Evolutionary conservation across 1,284 basidiomycete species (phyloP).

Genomic region (Moniliella sp.): DNA sequence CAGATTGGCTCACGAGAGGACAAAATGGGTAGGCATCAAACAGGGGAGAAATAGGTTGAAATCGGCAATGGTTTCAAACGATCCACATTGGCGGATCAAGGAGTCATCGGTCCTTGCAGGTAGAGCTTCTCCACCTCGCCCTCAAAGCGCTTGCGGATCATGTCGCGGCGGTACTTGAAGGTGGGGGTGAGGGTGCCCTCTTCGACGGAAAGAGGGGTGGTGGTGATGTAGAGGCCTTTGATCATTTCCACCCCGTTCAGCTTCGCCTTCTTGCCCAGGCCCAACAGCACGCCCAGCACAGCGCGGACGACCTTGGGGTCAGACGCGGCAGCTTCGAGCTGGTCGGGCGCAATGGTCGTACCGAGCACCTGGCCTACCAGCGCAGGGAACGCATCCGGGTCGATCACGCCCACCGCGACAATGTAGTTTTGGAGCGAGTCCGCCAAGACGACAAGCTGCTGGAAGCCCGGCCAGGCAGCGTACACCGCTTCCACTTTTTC

Average conservation of each 20-base stretch:
- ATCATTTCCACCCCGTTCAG: conserved; percentile 27
- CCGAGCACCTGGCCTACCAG: conserved; percentile 45
- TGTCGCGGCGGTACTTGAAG: conserved; percentile 25
- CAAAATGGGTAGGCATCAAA: background rate
- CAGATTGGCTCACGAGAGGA: background rate
- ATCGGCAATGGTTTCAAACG: background rate
- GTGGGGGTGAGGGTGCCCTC: conserved; percentile 19
- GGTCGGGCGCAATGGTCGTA: conserved; percentile 29
- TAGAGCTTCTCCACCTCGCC: conserved; percentile 19
- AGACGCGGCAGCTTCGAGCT: conserved; percentile 37
- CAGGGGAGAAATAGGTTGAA: background rate
- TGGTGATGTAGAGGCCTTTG: conserved; percentile 17
- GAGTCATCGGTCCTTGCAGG: conserved; percentile 8
- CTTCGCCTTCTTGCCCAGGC: conserved; percentile 17
- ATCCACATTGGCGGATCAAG: no score
- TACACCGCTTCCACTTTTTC: conserved; percentile 46
- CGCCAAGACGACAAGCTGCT: conserved; percentile 18
- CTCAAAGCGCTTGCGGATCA: conserved; percentile 13
- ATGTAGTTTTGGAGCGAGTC: conserved; percentile 39
- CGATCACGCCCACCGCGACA: conserved; percentile 59
- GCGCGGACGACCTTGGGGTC: conserved; percentile 48
- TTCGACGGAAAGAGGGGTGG: conserved; percentile 20
- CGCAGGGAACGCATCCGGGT: conserved; percentile 41
- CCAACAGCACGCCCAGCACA: conserved; percentile 35
- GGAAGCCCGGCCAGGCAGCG: conserved; percentile 8